A percentile compares a stretch with the other conserved stretches of the same genome.
These are phyloP conservation scores for Ephemerocybe angulata DNA, from an alignment of 768 basidiomycete species.

Conservation along the genomic window DNA sequence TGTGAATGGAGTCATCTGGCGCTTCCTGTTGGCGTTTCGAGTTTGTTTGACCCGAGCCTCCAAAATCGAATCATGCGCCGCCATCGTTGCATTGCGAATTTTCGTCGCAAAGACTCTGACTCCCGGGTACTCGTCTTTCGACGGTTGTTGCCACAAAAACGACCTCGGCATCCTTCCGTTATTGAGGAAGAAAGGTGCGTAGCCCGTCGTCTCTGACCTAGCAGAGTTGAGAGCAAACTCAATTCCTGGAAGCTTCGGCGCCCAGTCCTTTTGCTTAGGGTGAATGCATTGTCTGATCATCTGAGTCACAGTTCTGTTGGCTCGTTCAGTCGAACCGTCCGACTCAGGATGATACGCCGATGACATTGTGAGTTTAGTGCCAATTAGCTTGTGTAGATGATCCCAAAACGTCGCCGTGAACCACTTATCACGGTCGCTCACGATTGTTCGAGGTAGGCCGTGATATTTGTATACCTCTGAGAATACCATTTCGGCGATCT, in stretches of 20 bases:
- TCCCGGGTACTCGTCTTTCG: conserved; percentile 9
- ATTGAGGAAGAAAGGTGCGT: conserved; percentile 30
- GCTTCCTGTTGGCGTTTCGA: conserved; percentile 22
- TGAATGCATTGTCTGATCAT: conserved; percentile 11
- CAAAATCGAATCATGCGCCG: conserved; percentile 35
- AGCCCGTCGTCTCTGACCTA: conserved; percentile 15
- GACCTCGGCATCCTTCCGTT: conserved; percentile 22
- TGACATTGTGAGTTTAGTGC: conserved; percentile 9
- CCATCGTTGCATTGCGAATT: conserved; percentile 18
- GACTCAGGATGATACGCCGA: conserved; percentile 33
- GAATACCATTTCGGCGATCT: conserved; percentile 12
- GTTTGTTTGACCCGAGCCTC: conserved; percentile 26
- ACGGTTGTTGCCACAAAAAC: conserved; percentile 4
- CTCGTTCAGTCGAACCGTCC: conserved; percentile 32
- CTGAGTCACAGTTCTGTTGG: conserved; percentile 23
- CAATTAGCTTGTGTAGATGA: conserved; percentile 12
- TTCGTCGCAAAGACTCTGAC: conserved; percentile 22
- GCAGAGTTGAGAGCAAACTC: conserved; percentile 10
- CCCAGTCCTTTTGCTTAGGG: conserved; percentile 9
- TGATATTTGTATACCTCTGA: conserved; percentile 10
- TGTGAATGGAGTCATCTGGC: conserved; percentile 16
- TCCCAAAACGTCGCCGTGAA: conserved; percentile 32
- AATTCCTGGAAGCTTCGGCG: neutral
- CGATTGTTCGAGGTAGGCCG: conserved; percentile 18
- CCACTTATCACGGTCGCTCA: conserved; percentile 28